Evolutionary conservation across 2,329 filamentous ascomycete genomes (phyloP).

Genomic region (Periglandula ipomoeae): DNA sequence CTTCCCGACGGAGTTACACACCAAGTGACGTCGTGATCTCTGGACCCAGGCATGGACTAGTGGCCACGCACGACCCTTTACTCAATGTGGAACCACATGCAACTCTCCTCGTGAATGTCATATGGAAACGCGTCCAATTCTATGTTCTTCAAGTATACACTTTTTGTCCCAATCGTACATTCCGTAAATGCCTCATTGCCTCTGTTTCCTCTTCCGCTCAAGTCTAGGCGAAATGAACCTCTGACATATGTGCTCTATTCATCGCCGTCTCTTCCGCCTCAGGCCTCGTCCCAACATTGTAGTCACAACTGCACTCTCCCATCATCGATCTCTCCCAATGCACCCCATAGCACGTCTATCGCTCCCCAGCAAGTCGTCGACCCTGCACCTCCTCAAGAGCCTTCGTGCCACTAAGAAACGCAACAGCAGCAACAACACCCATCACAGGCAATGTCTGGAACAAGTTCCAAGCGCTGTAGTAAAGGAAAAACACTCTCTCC

Average conservation of each 20-base stretch:
- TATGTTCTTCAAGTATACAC: background rate
- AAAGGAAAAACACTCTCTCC: conserved; percentile 88
- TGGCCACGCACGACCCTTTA: background rate
- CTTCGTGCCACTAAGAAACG: conserved; percentile 80
- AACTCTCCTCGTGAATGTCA: background rate
- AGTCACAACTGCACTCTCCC: too few relatives aligned
- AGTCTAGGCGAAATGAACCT: background rate
- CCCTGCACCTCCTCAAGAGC: conserved; percentile 90
- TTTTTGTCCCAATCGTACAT: background rate
- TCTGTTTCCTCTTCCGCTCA: background rate
- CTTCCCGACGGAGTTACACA: too few relatives aligned
- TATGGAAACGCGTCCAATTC: background rate
- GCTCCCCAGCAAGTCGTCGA: conserved; percentile 67
- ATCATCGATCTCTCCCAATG: background rate
- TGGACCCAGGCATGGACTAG: too few relatives aligned
- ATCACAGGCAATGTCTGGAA: conserved; percentile 79
- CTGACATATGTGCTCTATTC: background rate
- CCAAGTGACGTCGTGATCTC: background rate
- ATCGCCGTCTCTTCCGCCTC: too few relatives aligned
- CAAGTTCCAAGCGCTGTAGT: conserved; percentile 86
- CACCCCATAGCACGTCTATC: conserved; percentile 24
- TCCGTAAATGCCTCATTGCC: background rate
- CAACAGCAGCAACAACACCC: conserved; percentile 55
- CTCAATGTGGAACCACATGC: background rate
- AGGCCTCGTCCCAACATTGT: too few relatives aligned